Evolutionary conservation across 306 rosid genomes (phyloP), one percentile per base, ranked within the genome.

Genomic region (Cicer chorassanicum): DNA sequence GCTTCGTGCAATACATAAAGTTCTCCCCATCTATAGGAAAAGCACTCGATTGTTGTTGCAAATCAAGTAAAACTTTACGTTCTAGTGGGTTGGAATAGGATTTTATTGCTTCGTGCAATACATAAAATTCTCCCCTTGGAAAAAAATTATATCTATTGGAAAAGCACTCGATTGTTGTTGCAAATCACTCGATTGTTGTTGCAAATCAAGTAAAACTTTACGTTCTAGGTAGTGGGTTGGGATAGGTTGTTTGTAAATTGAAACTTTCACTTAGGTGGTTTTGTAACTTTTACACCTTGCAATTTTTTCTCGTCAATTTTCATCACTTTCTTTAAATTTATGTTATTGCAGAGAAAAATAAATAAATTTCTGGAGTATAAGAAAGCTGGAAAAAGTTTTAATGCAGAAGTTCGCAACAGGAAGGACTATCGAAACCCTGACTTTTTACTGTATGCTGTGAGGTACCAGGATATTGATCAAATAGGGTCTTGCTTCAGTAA

Each of bases 361-460:
- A 88, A 85, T 75, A 94, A 86, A 83, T 94, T 92, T 79, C 93
- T 94, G 10, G 95, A 92, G 56, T 90, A 83, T 70, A 94, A 90
- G 84, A 90, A 86, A 84, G 88, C 88, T 72, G 97, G 99, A 74
- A 94, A 87, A 78, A 94, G 99, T 83, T 94, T 94, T 71, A 94
- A 92, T 81, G 90, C 94, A 11, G 99, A 90, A 85, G 95, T 94
- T 72, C 97, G 97, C 75, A 92, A 89, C 76, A 86, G 90, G 84
- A 94, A 94, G 89, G 96, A 90, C 80, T 94, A 94, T 66, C 86
- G 97, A 67, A 94, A 94, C 76, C 99, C 98, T 40, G 96, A 94
- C 84, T 94, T 94, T 86, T 82, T 92, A 77, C 69, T 92, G 77
- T 96, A 92, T 82, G 99, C 99, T 45, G 97, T 92, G 90, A 90